Percentiles rank a stretch among this genome's conserved stretches.
phyloP scores from a whole-genome alignment of 1,139 yeast species.

The Blastobotrys proliferans region DNA sequence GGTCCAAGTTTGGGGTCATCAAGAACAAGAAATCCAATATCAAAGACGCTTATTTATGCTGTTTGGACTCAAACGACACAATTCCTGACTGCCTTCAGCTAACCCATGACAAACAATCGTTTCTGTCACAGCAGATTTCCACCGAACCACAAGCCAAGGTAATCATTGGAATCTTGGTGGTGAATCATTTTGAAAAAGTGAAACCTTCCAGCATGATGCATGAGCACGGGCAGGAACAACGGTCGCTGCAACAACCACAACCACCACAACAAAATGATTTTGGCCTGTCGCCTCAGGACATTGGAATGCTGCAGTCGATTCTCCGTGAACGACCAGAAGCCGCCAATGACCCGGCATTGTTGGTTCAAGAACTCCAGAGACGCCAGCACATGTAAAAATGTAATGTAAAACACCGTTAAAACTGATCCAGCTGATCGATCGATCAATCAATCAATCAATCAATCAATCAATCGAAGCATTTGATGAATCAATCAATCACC shows the following conservation, averaged over 20 bases:
- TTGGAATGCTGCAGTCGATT: conserved; percentile 24
- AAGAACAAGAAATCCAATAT: conserved; percentile 45
- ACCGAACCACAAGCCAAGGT: background rate
- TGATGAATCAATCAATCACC: too few relatives aligned
- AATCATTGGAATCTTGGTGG: conserved; percentile 7
- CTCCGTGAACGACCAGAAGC: conserved; percentile 27
- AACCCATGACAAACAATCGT: conserved; percentile 17
- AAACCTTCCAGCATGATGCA: background rate
- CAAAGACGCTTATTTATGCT: conserved; percentile 62
- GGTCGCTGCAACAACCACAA: background rate
- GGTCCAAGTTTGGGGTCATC: conserved; percentile 60
- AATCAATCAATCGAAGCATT: too few relatives aligned
- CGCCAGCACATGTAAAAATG: too few relatives aligned
- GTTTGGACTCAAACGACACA: conserved; percentile 34
- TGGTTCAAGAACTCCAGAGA: conserved; percentile 25
- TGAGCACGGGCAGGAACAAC: background rate
- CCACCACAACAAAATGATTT: conserved; percentile 4
- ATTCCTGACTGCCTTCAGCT: conserved; percentile 29
- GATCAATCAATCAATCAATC: too few relatives aligned
- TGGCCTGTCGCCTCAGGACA: conserved; percentile 22
- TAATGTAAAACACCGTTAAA: too few relatives aligned
- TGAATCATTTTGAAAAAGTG: conserved; percentile 12
- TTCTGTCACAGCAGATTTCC: conserved; percentile 11
- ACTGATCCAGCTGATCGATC: too few relatives aligned
- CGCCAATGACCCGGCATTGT: conserved; percentile 28